These are phyloP conservation scores for Pezicula carpinea DNA, from an alignment of 2,329 filamentous ascomycete species.

Conservation along the genomic window DNA sequence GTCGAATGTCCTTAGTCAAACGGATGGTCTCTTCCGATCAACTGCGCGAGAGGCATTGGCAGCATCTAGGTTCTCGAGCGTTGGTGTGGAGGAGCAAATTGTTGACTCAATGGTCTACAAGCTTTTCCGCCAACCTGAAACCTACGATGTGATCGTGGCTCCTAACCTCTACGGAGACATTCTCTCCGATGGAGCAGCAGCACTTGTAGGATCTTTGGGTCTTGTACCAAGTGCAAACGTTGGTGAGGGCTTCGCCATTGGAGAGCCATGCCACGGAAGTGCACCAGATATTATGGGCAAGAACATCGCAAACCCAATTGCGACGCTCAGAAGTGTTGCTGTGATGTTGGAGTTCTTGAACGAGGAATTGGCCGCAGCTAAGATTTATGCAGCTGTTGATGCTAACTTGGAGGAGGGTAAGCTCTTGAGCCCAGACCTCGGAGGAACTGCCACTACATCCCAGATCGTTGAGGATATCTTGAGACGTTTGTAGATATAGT, in stretches of 20 bases:
- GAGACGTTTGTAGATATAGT: slow-evolving; percentile 63
- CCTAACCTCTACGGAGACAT: slow-evolving; percentile 98
- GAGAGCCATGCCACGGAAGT: slow-evolving; percentile 95
- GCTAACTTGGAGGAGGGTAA: slow-evolving; percentile 79
- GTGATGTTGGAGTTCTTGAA: slow-evolving; percentile 96
- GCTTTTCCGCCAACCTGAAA: slow-evolving; percentile 90
- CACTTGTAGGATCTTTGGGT: slow-evolving; percentile 85
- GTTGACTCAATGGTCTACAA: slow-evolving; percentile 99
- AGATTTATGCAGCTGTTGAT: slow-evolving; percentile 89
- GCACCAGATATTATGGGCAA: slow-evolving; percentile 93
- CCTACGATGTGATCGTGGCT: slow-evolving; percentile 97
- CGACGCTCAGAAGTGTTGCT: slow-evolving; percentile 83
- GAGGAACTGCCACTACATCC: slow-evolving; percentile 78
- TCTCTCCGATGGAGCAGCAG: slow-evolving; percentile 89
- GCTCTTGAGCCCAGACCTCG: slow-evolving; percentile 83
- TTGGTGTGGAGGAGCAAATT: slow-evolving; percentile 91
- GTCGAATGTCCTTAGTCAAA: slow-evolving; percentile 93
- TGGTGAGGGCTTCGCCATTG: slow-evolving; percentile 89
- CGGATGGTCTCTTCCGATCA: slow-evolving; percentile 89
- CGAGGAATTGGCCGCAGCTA: slow-evolving; percentile 79
- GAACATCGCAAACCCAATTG: slow-evolving; percentile 93
- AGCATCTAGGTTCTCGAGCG: slow-evolving; percentile 54
- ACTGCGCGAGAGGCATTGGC: slow-evolving; percentile 71
- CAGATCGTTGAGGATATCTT: slow-evolving; percentile 87
- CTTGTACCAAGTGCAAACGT: slow-evolving; percentile 95